Evolutionary conservation across 768 basidiomycete genomes (phyloP).

Genomic region (Pulveroboletus sp.): DNA sequence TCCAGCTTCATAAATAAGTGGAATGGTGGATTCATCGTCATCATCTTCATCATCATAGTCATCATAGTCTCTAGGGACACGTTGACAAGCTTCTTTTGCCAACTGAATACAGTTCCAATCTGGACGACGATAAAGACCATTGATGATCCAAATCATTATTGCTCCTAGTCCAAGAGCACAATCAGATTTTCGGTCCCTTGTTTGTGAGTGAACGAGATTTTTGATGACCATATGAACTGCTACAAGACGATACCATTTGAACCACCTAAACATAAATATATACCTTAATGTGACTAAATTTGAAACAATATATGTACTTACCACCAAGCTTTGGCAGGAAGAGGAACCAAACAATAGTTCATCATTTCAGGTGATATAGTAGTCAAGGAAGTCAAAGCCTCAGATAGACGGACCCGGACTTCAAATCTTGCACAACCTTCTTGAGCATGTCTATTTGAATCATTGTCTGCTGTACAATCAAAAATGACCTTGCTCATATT

Average conservation of each 20-base stretch:
- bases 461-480: too few relatives aligned
- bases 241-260: conserved; percentile 4
- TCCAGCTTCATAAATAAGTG: conserved; percentile 9
- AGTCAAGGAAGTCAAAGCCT: too few relatives aligned
- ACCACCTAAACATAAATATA: conserved; percentile 1
- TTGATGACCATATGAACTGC: background rate
- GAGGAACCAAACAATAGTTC: background rate
- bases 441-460: too few relatives aligned
- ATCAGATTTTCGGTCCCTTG: background rate
- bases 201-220: background rate
- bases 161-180: conserved; percentile 1
- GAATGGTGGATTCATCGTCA: background rate
- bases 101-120: background rate
- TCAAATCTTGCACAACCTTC: too few relatives aligned
- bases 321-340: background rate
- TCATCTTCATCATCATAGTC: background rate
- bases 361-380: too few relatives aligned
- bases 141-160: conserved; percentile 3
- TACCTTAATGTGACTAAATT: background rate
- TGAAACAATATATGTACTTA: background rate
- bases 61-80: background rate
- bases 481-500: too few relatives aligned
- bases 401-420: too few relatives aligned
- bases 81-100: background rate
- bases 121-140: background rate